These are phyloP conservation scores for Boletus subluridellus DNA, from an alignment of 1,284 basidiomycete genomes.

Conservation along the genomic window DNA sequence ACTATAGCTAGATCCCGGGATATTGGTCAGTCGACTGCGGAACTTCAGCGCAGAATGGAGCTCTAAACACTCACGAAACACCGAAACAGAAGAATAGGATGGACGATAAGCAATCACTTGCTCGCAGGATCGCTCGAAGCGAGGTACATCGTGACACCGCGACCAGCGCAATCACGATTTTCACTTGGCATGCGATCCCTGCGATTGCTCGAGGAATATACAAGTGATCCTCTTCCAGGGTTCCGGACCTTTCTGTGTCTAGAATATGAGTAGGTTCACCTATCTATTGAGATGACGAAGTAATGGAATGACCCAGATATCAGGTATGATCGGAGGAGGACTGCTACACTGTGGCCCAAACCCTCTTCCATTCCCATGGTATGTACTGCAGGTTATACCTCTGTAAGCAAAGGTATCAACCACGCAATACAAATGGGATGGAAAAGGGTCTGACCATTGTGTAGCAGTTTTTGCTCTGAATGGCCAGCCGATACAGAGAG, in stretches of 20 bases:
- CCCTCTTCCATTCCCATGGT: slow-evolving; percentile 35
- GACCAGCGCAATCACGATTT: neutral
- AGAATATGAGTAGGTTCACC: slow-evolving; percentile 3
- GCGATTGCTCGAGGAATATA: neutral
- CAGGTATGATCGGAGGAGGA: slow-evolving; percentile 4
- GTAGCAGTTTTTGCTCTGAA: slow-evolving; percentile 23
- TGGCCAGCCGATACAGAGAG: slow-evolving; percentile 1
- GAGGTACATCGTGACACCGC: neutral
- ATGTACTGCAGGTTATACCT: slow-evolving; percentile 25
- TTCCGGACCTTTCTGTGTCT: neutral
- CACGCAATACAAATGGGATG: slow-evolving; percentile 29
- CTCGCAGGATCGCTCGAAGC: neutral
- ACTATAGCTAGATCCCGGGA: neutral
- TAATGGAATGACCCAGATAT: neutral
- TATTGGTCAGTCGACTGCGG: neutral
- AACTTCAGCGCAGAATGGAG: neutral
- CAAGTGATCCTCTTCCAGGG: neutral
- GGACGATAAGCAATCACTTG: neutral
- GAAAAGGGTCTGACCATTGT: slow-evolving; percentile 30
- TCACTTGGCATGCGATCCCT: neutral
- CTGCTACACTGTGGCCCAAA: slow-evolving; percentile 23
- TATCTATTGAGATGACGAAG: neutral
- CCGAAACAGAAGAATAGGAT: neutral
- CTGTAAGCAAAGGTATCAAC: slow-evolving; percentile 21
- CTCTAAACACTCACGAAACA: slow-evolving; percentile 1